phyloP scores from a whole-genome alignment of 2,329 filamentous ascomycete genomes.

The Fusarium devonianum region DNA sequence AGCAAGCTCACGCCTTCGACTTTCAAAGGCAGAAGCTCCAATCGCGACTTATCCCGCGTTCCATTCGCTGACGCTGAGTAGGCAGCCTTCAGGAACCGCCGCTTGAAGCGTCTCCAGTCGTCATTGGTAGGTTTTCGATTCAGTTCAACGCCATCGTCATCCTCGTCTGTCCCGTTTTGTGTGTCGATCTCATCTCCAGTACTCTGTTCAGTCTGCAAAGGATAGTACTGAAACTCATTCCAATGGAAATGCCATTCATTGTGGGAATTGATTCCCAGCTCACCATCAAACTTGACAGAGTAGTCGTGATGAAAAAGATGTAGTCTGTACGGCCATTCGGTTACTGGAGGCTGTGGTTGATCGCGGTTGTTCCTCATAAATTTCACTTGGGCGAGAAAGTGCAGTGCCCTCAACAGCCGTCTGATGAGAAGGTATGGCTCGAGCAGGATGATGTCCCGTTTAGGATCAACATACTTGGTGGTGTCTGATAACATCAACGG shows the following conservation, averaged over 20 bases:
- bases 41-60: slow-evolving; percentile 2
- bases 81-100: slow-evolving; percentile 27
- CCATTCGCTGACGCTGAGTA: slow-evolving; percentile 14
- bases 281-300: slow-evolving; percentile 17
- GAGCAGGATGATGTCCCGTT: slow-evolving; percentile 28
- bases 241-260: slow-evolving; percentile 15
- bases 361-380: slow-evolving; percentile 20
- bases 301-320: slow-evolving; percentile 26
- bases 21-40: slow-evolving; percentile 8
- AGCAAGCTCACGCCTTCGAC: slow-evolving; percentile 28
- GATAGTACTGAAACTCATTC: slow-evolving; percentile 25
- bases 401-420: slow-evolving; percentile 24
- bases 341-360: slow-evolving; percentile 1
- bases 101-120: slow-evolving; percentile 32
- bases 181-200: slow-evolving; percentile 11
- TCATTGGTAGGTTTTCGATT: slow-evolving; percentile 32
- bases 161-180: slow-evolving; percentile 5
- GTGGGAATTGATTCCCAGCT: slow-evolving; percentile 5
- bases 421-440: slow-evolving; percentile 30
- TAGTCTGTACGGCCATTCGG: slow-evolving; percentile 15
- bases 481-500: slow-evolving; percentile 22
- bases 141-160: slow-evolving; percentile 22
- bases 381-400: slow-evolving; percentile 26
- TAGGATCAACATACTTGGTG: slow-evolving; percentile 27
- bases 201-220: slow-evolving; percentile 13